Evolutionary conservation across 2,329 filamentous ascomycete species (phyloP).

Genomic region (Verticillium nonalfalfae): DNA sequence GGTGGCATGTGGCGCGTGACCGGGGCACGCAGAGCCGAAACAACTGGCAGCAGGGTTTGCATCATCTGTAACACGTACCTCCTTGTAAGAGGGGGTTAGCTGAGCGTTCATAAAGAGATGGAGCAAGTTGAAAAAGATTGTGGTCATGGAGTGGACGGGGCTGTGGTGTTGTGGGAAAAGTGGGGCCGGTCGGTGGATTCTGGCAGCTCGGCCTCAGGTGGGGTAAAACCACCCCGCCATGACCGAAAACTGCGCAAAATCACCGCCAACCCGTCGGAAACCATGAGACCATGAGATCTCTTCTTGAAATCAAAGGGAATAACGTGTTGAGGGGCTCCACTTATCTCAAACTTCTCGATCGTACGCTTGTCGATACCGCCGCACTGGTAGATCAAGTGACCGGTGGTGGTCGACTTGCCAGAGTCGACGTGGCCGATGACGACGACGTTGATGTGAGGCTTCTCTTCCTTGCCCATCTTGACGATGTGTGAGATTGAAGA

Average conservation of each 20-base stretch:
- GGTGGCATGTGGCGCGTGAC: no score
- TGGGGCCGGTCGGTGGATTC: background rate
- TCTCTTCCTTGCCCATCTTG: conserved; percentile 71
- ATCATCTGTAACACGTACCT: no score
- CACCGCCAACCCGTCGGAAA: conserved; percentile 4
- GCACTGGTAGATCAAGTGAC: conserved; percentile 99
- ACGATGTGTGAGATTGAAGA: background rate
- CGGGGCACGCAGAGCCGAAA: no score
- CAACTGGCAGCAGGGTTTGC: no score
- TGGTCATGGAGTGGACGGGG: conserved; percentile 9
- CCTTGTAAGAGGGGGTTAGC: no score
- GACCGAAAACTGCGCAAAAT: conserved; percentile 4
- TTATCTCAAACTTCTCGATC: conserved; percentile 99
- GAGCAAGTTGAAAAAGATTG: no score
- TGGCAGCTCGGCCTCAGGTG: background rate
- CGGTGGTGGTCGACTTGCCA: conserved; percentile 94
- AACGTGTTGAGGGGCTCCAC: conserved; percentile 56
- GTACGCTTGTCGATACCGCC: conserved; percentile 52
- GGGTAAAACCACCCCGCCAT: background rate
- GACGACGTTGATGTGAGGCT: conserved; percentile 86
- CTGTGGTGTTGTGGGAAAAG: conserved; percentile 12
- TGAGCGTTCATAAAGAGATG: no score
- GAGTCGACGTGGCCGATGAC: conserved; percentile 99
- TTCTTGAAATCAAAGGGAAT: conserved; percentile 11
- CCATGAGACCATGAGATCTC: background rate